Evolutionary conservation across 192 early-diverging fungal genomes (phyloP), one percentile per base, ranked within the genome.

Genomic region (Pilaira anomala): DNA sequence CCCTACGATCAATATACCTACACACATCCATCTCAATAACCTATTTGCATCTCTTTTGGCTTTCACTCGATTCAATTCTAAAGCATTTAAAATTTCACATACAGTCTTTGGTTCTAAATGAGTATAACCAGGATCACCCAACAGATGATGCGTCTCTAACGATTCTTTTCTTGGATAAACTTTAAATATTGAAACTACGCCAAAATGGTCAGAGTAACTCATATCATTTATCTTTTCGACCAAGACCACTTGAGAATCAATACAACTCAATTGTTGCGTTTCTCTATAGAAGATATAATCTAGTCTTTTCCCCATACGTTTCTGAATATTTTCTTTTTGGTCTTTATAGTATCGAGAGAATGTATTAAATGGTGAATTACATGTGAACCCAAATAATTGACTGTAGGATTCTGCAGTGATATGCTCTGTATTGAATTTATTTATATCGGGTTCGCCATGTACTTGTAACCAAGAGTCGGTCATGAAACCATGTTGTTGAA

Each of bases 151-250:
- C n/a, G n/a, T 4, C 33, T 36, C 7, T 36, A 36, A 36, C 1
- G 33, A 9, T 5, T 36, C 33, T 9, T 9, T 3, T 36, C 11
- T 9, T 36, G 33, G 33, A 36, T 5, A 16, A 52, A 63, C 50
- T 16, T 36, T 19, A 55, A 82, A 82, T n/a, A 24, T 71, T 11
- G 80, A 76, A 67, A 76, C 62, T 9, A 82, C 80, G 6, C 80
- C 80, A 62, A 82, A 82, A 54, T 82, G 80, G 49, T 82, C 80
- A 3, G 75, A 75, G 55, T 79, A 82, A 25, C 66, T 72, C 57
- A 29, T 42, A 7, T 19, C 40, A 26, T 70, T 70, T 24, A 76
- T 68, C 11, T 33, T 30, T 16, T 76, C 75, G 7, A 59, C 63
- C 45, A 76, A 57, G 7, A 68, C 70, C 14, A 76, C 75, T 3